A percentile compares a stretch with the other conserved stretches of the same genome.
phyloP scores from a whole-genome alignment of 306 rosid species.

The Astragalus membranaceus region DNA sequence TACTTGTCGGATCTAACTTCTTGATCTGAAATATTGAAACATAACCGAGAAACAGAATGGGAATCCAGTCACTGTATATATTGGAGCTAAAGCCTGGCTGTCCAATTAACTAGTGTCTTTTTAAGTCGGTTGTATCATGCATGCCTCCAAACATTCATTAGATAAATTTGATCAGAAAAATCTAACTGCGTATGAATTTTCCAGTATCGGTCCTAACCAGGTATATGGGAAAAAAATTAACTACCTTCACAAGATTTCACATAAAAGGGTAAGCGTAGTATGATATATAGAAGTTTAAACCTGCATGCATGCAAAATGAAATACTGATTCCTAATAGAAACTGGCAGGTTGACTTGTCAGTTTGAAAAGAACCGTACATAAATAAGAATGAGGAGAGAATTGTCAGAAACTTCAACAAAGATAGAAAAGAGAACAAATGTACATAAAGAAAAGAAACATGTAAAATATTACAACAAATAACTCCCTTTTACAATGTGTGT shows the following conservation, averaged over 20 bases:
- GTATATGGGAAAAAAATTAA: not conserved
- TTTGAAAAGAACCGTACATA: not conserved
- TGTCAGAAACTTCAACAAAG: constrained; percentile 1
- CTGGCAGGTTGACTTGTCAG: not conserved
- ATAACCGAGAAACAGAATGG: not conserved
- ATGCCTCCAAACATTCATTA: not conserved
- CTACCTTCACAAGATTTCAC: not conserved
- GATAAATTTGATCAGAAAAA: constrained; percentile 15
- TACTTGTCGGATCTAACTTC: constrained; percentile 71
- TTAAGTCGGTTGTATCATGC: not conserved
- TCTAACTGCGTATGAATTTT: not conserved
- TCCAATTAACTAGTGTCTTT: not conserved
- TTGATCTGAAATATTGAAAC: constrained; percentile 58
- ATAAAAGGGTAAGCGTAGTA: not conserved
- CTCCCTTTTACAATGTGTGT: not conserved
- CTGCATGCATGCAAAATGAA: not conserved
- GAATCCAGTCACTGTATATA: constrained; percentile 8
- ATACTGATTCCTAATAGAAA: constrained; percentile 17
- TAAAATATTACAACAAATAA: not conserved
- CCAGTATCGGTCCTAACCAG: not conserved
- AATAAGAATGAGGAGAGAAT: constrained; percentile 6
- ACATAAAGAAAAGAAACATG: constrained; percentile 3
- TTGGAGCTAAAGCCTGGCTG: constrained; percentile 8
- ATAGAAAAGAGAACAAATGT: constrained; percentile 2
- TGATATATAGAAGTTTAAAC: constrained; percentile 14